Base-by-base conservation (phyloP, 225 moss, liverwort and hornwort genomes). In the Pleurozium schreberi region DNA sequence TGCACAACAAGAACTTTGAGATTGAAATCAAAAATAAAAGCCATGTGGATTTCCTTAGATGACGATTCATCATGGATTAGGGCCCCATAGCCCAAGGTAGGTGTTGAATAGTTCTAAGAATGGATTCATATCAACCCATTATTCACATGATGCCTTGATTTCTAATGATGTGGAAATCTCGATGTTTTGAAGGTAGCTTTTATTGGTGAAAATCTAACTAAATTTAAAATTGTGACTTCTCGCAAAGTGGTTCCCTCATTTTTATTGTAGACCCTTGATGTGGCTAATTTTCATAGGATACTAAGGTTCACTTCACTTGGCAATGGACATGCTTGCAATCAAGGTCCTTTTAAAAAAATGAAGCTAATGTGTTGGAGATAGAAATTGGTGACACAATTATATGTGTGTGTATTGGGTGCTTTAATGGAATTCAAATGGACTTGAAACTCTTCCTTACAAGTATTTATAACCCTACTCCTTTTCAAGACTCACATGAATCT, bases 281-380 rank as follows among this genome's bases (percentile, higher is more conserved):
- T 47, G 18, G 11, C 4, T 18, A 74, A 47, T 2, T 45, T 3
- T 50, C 12, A 33, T 34, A 8, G 20, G 1, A 47, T 20, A 33
- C 0, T 20, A 0, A 31, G 6, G 11, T 7, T 49, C 12, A 30
- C 6, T 47, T 47, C 12, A 31, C 18, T 11, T 0, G 0, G 0
- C 33, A 31, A 17, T 0, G 1, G 9, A 49, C 12, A 75, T 31
- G 1, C 7, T 45, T 75, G 33, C 4, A 75, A 9, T 75, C 5
- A 18, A 75, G 20, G 10, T 75, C 7, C 2, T 49, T 31, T 47
- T 45, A 1, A 6, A 74, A 30, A 11, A 49, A 27, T 2, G 19
- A 75, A 33, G 49, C 10, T 75, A 11, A 2, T 20, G 21, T 50
- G 12, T 5, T 75, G 1, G 8, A 75, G 12, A 75, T 50, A 50